A percentile compares a stretch with the other conserved stretches of the same genome.
These are phyloP conservation scores for Nematocida minor DNA, from an alignment of 371 early-diverging fungal genomes.

Conservation along the genomic window DNA sequence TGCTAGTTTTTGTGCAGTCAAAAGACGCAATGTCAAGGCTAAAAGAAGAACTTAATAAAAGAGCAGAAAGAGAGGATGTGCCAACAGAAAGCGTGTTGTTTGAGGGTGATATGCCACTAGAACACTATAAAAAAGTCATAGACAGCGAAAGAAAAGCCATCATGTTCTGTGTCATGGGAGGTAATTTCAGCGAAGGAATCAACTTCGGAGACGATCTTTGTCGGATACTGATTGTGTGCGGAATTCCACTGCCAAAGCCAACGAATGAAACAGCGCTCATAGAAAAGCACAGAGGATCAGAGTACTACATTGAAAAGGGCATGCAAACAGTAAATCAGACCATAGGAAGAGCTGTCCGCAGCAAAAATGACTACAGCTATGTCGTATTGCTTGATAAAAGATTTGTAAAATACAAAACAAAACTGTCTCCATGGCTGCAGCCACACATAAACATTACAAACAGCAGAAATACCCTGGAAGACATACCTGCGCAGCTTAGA, in stretches of 20 bases:
- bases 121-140: background rate
- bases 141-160: conserved; percentile 66
- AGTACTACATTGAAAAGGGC: conserved; percentile 53
- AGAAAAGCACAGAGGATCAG: conserved; percentile 47
- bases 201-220: conserved; percentile 69
- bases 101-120: conserved; percentile 44
- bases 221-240: conserved; percentile 72
- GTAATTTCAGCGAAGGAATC: conserved; percentile 91
- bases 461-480: conserved; percentile 14
- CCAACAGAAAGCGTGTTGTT: conserved; percentile 17
- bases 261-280: conserved; percentile 70
- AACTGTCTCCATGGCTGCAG: conserved; percentile 59
- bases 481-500: background rate
- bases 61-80: background rate
- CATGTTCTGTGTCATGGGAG: conserved; percentile 85
- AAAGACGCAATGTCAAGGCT: conserved; percentile 56
- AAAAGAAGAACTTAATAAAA: conserved; percentile 36
- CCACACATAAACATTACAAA: conserved; percentile 11
- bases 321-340: conserved; percentile 92
- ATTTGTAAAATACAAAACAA: conserved; percentile 58
- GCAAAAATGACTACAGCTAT: conserved; percentile 72
- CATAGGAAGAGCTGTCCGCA: conserved; percentile 77
- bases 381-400: conserved; percentile 68
- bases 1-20: conserved; percentile 64
- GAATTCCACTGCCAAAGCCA: conserved; percentile 75